Evolutionary conservation across 1,284 basidiomycete genomes (phyloP), one percentile per base, ranked within the genome.

Genomic region (Fomes fomentarius): DNA sequence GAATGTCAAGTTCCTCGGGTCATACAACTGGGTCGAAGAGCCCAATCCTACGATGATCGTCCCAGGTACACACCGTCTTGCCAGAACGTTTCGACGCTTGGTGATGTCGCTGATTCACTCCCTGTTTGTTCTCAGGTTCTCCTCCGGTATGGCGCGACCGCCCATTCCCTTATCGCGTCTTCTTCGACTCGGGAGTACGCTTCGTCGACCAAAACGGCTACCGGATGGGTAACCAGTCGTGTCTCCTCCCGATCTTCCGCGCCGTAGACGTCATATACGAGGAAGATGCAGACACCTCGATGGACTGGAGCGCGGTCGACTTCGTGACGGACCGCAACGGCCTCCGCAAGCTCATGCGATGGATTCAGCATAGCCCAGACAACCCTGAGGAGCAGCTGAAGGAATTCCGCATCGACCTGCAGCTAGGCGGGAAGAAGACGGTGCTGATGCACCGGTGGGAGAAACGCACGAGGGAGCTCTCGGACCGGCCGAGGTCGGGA

Each of bases 271-370:
- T 69, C 17, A 63, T 73, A n/a, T 63, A 65, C 12, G 66, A 70
- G 38, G 65, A 70, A 12, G 61, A 67, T n/a, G 67, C 49, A 12
- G 50, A 50, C 9, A 42, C 47, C 0, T 31, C 49, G 39, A 28
- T 84, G 44, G 74, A 81, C 52, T 83, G 83, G 79, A 49, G 71
- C 4, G 56, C 68, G 0, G 65, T 82, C 37, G 83, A 87, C 62
- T 69, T 85, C 52, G 71, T 86, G 49, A 82, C 82, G 0, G 82
- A 85, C 62, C 73, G 84, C 4, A 85, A 85, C 62, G 74, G 73
- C 15, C 70, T 86, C 24, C 73, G 83, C 12, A 85, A 84, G 64
- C 71, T 87, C 5, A 58, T 81, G 15, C 69, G 81, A 17, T 86
- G 82, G 82, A 70, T 80, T 43, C 65, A 64, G n/a, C 21, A 45